Conservation (phyloP, 768 basidiomycete species). For the Termitomyces sp. region DNA sequence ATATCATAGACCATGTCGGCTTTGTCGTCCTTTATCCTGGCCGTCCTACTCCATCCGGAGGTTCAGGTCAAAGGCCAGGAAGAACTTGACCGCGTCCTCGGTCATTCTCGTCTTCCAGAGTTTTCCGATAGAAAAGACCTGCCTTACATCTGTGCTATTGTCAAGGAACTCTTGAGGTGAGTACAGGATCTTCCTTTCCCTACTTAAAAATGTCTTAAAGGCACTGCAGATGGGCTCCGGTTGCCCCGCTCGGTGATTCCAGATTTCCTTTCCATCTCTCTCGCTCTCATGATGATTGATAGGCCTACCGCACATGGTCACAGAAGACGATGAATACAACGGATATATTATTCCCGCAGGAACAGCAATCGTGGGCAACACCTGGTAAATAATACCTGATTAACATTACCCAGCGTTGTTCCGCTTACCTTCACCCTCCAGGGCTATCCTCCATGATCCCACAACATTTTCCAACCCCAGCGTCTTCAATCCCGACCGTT, state of each 20-base stretch:
- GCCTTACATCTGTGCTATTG: constrained; percentile 40
- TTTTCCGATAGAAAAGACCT: constrained; percentile 25
- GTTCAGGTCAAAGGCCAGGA: constrained; percentile 26
- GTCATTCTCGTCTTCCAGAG: constrained; percentile 25
- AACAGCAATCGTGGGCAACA: constrained; percentile 38
- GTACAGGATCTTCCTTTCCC: not conserved
- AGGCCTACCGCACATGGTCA: constrained; percentile 36
- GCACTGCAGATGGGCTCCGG: constrained; percentile 26
- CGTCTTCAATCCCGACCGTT: constrained; percentile 48
- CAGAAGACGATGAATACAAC: constrained; percentile 39
- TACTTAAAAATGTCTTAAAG: not conserved
- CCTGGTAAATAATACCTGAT: constrained; percentile 26
- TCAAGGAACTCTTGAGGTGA: constrained; percentile 34
- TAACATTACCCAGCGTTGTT: not conserved
- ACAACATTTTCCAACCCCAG: constrained; percentile 40
- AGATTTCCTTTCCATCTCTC: not conserved
- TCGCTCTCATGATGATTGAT: not conserved
- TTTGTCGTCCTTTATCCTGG: constrained; percentile 32
- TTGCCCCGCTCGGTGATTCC: constrained; percentile 25
- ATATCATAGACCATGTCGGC: constrained; percentile 27
- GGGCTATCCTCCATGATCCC: constrained; percentile 51
- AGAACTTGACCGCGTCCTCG: constrained; percentile 29
- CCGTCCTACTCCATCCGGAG: constrained; percentile 32
- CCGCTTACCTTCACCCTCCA: constrained; percentile 13
- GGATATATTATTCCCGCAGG: constrained; percentile 44